Evolutionary conservation across 1,139 yeast genomes (phyloP), one percentile per base, ranked within the genome.

Genomic region (Maudiozyma humilis): DNA sequence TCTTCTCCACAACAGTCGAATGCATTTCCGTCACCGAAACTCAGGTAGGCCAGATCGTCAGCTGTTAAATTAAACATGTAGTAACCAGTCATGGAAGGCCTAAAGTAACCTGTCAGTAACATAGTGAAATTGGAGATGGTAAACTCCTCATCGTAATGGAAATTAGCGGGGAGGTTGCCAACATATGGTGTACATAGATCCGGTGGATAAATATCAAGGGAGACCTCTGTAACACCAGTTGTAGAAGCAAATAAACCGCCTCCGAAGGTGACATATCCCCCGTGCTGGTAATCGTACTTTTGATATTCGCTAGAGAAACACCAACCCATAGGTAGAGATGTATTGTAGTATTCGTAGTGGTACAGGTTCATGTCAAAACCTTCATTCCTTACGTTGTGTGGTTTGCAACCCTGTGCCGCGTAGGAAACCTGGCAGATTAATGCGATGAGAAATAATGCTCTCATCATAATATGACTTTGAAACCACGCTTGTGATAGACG

Each of bases 101-200:
- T 27, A 43, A 60, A 59, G 36, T 58, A 60, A 43, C 63, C 63
- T 12, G 51, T 44, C 8, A 54, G 46, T 42, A 54, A 60, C 18
- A 53, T 38, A 6, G 52, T 45, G 31, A 56, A 50, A 34, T 55
- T 51, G 2, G 52, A 38, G 15, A 38, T 27, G n/a, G 36, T 19
- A 8, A 38, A 20, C n/a, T 17, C n/a, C 14, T 23, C 32, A 12
- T 35, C 38, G 31, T 33, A 37, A 13, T 34, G 17, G 19, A 14
- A 34, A 16, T 34, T 34, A 12, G 36, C 10, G 17, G 36, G 36
- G 17, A 34, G 20, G 7, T n/a, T 8, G 4, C 36, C 36, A 18
- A 34, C 3, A 17, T 13, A 13, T 3, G 36, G 25, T 14, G 36
- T 34, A 10, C 36, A 34, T 2, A 19, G 6, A 10, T 18, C 25